Percentiles rank a stretch among this genome's conserved stretches.
phyloP scores from a whole-genome alignment of 305 asterid genomes.

The Plantago lanceolata region DNA sequence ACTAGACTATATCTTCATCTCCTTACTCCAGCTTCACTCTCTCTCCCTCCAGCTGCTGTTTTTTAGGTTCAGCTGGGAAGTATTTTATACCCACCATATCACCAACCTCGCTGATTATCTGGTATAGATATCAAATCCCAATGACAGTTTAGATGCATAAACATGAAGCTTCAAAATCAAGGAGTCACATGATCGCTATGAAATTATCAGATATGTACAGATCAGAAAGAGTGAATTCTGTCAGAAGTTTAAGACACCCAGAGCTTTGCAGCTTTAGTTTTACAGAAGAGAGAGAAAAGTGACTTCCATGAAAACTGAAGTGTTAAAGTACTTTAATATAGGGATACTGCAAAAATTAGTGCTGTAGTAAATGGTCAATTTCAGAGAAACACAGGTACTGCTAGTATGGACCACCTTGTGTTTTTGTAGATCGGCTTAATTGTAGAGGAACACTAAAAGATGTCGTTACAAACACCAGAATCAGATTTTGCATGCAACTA shows the following conservation, averaged over 20 bases:
- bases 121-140: conserved; percentile 12
- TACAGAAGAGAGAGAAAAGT: neutral
- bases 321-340: no score
- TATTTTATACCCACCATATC: conserved; percentile 62
- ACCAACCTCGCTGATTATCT: conserved; percentile 61
- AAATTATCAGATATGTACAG: neutral
- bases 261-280: no score
- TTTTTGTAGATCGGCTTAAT: neutral
- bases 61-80: conserved; percentile 66
- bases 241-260: no score
- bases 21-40: conserved; percentile 43
- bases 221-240: neutral
- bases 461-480: neutral
- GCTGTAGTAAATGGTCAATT: no score
- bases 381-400: no score
- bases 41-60: conserved; percentile 51
- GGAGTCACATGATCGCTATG: neutral
- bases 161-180: neutral
- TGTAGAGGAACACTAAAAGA: neutral
- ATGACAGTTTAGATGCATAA: conserved; percentile 1
- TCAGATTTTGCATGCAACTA: no score
- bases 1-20: neutral
- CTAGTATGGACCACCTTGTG: no score
- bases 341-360: no score
- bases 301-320: neutral